Conservation (phyloP, 176 grass and related monocot genomes). For the Oryza punctata region DNA sequence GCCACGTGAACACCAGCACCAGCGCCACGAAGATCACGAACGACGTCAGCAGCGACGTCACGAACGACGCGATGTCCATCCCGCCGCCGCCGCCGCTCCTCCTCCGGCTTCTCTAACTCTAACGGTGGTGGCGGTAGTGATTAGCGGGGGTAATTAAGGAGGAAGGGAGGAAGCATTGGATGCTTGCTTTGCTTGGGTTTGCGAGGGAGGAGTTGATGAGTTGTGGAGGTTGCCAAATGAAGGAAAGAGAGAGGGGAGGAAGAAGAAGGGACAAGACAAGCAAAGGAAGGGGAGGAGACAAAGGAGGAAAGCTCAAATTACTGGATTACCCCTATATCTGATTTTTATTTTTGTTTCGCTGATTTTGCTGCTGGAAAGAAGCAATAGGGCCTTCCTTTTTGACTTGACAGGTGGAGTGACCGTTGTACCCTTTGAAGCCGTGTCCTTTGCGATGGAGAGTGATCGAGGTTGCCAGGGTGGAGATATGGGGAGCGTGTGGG, state of each 20-base stretch:
- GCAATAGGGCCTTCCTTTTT: neutral
- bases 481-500: too few relatives aligned
- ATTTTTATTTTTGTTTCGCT: neutral
- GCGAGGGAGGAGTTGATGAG: neutral
- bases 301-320: neutral
- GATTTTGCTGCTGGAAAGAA: neutral
- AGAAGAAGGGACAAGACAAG: neutral
- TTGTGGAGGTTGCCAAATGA: constrained; percentile 11
- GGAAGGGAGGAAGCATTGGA: constrained; percentile 52
- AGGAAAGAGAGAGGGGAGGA: neutral
- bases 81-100: neutral
- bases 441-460: neutral
- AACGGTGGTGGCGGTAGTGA: neutral
- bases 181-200: constrained; percentile 34
- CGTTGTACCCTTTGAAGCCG: neutral
- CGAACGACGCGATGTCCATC: constrained; percentile 80
- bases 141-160: constrained; percentile 9
- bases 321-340: constrained; percentile 32
- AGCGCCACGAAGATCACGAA: constrained; percentile 75
- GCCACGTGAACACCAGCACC: constrained; percentile 72
- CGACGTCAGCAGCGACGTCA: constrained; percentile 82
- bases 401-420: neutral
- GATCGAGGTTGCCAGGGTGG: neutral
- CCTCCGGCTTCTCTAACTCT: neutral
- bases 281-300: neutral